Percentiles rank a stretch among this genome's conserved stretches.
phyloP scores from a whole-genome alignment of 2,329 filamentous ascomycete species.

The Diaporthe vaccinii region DNA sequence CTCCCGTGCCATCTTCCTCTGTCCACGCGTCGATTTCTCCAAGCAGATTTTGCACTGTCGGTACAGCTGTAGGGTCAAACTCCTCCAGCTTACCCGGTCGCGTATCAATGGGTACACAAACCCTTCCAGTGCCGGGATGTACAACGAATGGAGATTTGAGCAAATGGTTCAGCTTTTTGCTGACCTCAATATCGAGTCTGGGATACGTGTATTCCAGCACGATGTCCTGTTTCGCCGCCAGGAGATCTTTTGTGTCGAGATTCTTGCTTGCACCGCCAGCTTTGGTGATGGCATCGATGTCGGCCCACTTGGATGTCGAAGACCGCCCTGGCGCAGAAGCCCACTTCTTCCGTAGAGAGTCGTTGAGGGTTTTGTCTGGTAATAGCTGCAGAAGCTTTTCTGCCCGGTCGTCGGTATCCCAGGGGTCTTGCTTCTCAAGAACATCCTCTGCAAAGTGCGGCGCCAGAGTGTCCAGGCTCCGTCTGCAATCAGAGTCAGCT shows the following conservation, averaged over 20 bases:
- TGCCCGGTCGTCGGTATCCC: conserved; percentile 76
- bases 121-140: conserved; percentile 91
- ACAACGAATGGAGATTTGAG: conserved; percentile 97
- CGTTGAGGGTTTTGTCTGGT: conserved; percentile 82
- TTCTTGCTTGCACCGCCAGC: conserved; percentile 76
- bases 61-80: conserved; percentile 91
- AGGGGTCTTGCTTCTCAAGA: conserved; percentile 88
- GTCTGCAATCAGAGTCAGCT: conserved; percentile 59
- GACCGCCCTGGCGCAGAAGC: conserved; percentile 82
- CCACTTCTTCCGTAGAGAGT: conserved; percentile 91
- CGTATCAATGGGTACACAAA: conserved; percentile 95
- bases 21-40: conserved; percentile 89
- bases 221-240: conserved; percentile 95
- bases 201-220: conserved; percentile 98
- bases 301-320: conserved; percentile 89
- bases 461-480: conserved; percentile 88
- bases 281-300: conserved; percentile 90
- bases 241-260: conserved; percentile 80
- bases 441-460: conserved; percentile 88
- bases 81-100: conserved; percentile 71
- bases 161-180: conserved; percentile 97
- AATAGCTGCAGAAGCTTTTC: conserved; percentile 87
- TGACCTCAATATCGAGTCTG: conserved; percentile 95
- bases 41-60: conserved; percentile 86
- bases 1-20: conserved; percentile 57